Evolutionary conservation across 495 filamentous ascomycete species (phyloP).

Genomic region (Hyaloscypha bicolor): DNA sequence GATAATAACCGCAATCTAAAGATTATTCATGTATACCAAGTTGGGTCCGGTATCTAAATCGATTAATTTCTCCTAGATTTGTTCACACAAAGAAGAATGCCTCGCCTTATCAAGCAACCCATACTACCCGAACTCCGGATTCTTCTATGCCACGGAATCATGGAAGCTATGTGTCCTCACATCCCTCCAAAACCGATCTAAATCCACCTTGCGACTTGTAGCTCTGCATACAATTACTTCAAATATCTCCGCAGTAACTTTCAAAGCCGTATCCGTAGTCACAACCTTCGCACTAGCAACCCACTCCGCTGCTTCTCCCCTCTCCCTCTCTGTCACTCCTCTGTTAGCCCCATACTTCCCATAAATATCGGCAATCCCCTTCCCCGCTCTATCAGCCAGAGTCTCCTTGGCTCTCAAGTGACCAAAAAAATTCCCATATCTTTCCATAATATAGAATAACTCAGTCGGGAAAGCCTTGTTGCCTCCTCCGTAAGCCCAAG

Average conservation of each 20-base stretch:
- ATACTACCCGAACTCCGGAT: slow-evolving; percentile 57
- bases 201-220: slow-evolving; percentile 52
- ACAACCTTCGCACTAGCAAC: slow-evolving; percentile 62
- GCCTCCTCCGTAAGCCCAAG: slow-evolving; percentile 62
- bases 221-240: slow-evolving; percentile 59
- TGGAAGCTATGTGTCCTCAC: slow-evolving; percentile 62
- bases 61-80: not conserved
- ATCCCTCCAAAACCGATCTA: slow-evolving; percentile 65
- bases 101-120: slow-evolving; percentile 44
- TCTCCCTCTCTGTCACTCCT: slow-evolving; percentile 44
- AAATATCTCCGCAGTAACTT: slow-evolving; percentile 59
- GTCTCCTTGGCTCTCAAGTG: slow-evolving; percentile 59
- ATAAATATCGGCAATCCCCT: slow-evolving; percentile 46
- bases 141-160: slow-evolving; percentile 66
- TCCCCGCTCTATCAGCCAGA: slow-evolving; percentile 54
- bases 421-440: slow-evolving; percentile 62
- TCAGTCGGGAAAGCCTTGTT: slow-evolving; percentile 54
- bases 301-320: slow-evolving; percentile 61
- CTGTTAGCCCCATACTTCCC: slow-evolving; percentile 37
- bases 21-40: slow-evolving; percentile 59
- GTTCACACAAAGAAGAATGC: not conserved
- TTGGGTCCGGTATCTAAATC: slow-evolving; percentile 49
- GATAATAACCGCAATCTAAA: too few species aligned
- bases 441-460: slow-evolving; percentile 63
- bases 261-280: slow-evolving; percentile 56